Base-by-base conservation (phyloP, 805 yeast species). In the Saccharomyces paradoxus region DNA sequence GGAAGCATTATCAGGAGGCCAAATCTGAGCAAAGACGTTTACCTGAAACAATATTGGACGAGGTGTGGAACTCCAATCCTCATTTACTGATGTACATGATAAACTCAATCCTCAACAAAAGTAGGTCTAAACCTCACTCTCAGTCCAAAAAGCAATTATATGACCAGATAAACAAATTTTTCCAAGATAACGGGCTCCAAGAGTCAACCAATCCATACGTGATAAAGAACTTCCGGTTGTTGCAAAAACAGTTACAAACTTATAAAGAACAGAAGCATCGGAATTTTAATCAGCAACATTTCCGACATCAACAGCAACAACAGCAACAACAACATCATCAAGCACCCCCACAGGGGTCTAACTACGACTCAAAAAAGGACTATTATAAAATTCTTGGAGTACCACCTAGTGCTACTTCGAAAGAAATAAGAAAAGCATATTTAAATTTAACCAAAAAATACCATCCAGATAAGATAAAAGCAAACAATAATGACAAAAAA, bases 391-490 rank as follows among this genome's bases (percentile, higher is more conserved):
- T 87, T 2, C 71, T 92, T 17, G 95, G 84, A 13, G 78, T 92
- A 5, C 60, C 82, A 0, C 74, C 77, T 55, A 79, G 80, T 57
- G 96, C 97, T 0, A 82, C 81, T 55, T 83, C 81, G 1, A 77
- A 79, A 55, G 85, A 87, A 7, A 84, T 92, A 57, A 88, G 86
- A 63, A 85, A 82, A 68, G 95, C 96, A 0, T 86, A 90, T 71
- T 76, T 97, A 55, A 76, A 82, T 7, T 80, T 84, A 64, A 86
- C 94, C 37, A 84, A 86, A 64, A 83, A 83, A 65, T 89, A 79
- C 68, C 99, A 92, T 66, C 99, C 99, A 0, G 99, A 92, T 71
- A 94, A 92, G 68, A 84, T 87, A 66, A 83, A 82, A 63, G 84
- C 82, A 37, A 53, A 64, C n/a, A 59, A 68, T 14, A 88, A 84